Base-by-base conservation (phyloP, 768 basidiomycete species). In the Tricholoma hemisulphureum region DNA sequence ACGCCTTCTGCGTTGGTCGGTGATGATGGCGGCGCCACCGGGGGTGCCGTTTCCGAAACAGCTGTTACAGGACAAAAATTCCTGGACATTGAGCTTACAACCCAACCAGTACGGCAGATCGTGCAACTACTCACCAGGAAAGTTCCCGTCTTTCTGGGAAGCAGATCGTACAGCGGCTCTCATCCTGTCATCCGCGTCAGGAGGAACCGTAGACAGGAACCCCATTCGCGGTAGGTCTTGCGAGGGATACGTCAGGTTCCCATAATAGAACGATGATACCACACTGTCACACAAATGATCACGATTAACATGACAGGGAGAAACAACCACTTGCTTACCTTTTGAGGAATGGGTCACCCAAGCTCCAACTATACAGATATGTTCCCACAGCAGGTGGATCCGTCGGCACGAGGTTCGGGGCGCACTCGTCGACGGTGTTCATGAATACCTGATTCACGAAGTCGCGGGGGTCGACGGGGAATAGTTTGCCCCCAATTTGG, bases 381-480 rank as follows among this genome's bases (percentile, higher is more conserved):
- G 83, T 82, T 5, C 82, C 82, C 10, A 65, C 70, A 9, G 63
- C 65, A 0, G 89, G 90, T 2, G 86, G 74, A 64, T 91, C 89
- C 24, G 89, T 91, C 6, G 75, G 53, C 2, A 77, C 84, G 18
- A 91, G 61, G 53, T 83, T 88, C 2, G 85, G 70, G 10, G 59
- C 63, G 64, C 90, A 93, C 0, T 67, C 63, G 14, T 73, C 65
- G 0, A 78, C 72, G 18, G 73, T 67, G 51, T 75, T 72, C 1
- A 67, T 57, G 51, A 67, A 74, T 3, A 70, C 72, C 58, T 82
- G 82, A 6, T 69, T 69, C 3, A 80, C 73, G 58, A 91, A 86
- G 69, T 92, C 91, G 23, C 88, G 83, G 14, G 89, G 86, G 67
- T 91, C 91, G 20, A 91, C 81, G 0, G 88, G 82, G 71, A 91